phyloP scores from a whole-genome alignment of 805 yeast species.

The Monosporozyma siamensis region DNA sequence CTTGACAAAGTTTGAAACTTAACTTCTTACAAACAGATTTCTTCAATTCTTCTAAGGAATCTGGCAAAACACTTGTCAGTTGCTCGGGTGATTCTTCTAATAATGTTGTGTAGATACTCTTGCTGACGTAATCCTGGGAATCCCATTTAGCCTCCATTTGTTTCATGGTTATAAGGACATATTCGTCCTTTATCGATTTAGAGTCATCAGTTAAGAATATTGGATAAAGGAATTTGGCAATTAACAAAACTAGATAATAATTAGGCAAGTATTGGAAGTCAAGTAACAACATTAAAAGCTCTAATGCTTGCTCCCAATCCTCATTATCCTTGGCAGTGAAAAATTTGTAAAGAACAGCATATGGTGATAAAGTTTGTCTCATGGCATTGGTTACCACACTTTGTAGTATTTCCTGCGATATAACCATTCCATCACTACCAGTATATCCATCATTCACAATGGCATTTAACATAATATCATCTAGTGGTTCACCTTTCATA shows the following conservation, averaged over 20 bases:
- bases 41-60: slow-evolving; percentile 10
- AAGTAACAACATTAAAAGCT: slow-evolving; percentile 17
- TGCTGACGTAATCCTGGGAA: slow-evolving; percentile 7
- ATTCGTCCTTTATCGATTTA: slow-evolving; percentile 15
- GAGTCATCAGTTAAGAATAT: slow-evolving; percentile 17
- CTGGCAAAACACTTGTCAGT: slow-evolving; percentile 10
- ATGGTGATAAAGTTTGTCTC: slow-evolving; percentile 62
- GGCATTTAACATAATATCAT: slow-evolving; percentile 48
- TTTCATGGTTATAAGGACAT: slow-evolving; percentile 18
- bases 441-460: slow-evolving; percentile 33
- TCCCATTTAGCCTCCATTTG: slow-evolving; percentile 20
- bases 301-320: slow-evolving; percentile 18
- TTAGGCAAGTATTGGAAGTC: slow-evolving; percentile 24
- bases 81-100: not conserved
- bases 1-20: slow-evolving; percentile 25
- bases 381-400: slow-evolving; percentile 44
- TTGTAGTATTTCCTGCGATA: slow-evolving; percentile 23
- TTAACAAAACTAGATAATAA: slow-evolving; percentile 20
- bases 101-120: not conserved
- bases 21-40: slow-evolving; percentile 16
- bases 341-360: slow-evolving; percentile 51
- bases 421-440: slow-evolving; percentile 11
- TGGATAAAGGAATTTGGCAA: slow-evolving; percentile 24
- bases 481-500: slow-evolving; percentile 41
- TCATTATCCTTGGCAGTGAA: slow-evolving; percentile 29